Conservation (phyloP, 305 asterid genomes). For the Fraxinus angustifolia region DNA sequence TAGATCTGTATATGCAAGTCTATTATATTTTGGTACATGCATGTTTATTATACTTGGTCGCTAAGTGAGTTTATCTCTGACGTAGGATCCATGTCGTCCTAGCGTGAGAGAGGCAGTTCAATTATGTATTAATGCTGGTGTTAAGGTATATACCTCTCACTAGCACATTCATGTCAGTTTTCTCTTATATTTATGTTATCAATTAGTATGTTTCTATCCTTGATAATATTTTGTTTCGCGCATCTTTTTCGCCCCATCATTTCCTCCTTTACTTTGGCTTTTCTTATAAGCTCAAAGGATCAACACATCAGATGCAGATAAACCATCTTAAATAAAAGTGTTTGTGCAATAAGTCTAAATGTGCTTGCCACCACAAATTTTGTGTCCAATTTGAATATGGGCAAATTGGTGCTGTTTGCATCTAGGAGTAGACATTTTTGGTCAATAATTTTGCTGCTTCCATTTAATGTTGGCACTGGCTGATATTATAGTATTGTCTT, state of each 20-base stretch:
- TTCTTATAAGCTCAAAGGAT: not conserved
- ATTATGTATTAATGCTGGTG: slow-evolving; percentile 76
- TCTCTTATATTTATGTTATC: not conserved
- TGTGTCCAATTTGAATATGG: not conserved
- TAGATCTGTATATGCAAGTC: not conserved
- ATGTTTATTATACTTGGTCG: not conserved
- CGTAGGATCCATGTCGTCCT: slow-evolving; percentile 95
- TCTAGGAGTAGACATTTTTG: not conserved
- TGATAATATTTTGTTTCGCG: not conserved
- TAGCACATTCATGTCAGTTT: not conserved
- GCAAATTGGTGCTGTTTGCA: not conserved
- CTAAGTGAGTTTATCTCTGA: slow-evolving; percentile 15
- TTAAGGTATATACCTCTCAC: slow-evolving; percentile 53
- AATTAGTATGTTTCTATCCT: not conserved
- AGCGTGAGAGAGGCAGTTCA: slow-evolving; percentile 83
- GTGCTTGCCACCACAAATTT: not conserved
- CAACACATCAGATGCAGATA: not conserved
- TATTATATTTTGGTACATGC: not conserved
- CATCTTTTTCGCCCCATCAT: not conserved
- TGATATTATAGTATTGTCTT: not conserved
- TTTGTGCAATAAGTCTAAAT: not conserved
- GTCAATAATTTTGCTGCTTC: not conserved
- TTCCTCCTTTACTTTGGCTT: not conserved
- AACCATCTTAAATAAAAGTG: not conserved
- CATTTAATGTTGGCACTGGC: not conserved